phyloP scores from a whole-genome alignment of 2,329 filamentous ascomycete species.

The Phialophora tarda region DNA sequence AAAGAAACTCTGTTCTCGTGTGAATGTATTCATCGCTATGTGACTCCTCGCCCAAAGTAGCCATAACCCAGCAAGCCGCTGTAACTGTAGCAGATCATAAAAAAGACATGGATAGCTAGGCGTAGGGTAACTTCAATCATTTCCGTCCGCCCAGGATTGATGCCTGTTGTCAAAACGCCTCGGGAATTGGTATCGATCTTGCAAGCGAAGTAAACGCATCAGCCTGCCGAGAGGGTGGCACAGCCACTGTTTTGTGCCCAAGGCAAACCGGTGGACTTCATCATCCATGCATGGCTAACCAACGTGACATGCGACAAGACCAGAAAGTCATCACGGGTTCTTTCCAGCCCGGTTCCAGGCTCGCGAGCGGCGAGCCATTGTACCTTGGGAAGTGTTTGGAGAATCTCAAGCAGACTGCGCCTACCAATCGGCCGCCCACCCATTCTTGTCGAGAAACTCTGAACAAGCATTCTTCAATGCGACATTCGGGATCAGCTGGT shows the following conservation, averaged over 20 bases:
- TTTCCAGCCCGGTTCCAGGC: neutral
- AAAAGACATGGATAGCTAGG: neutral
- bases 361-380: neutral
- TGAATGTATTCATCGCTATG: neutral
- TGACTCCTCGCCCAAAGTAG: neutral
- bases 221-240: neutral
- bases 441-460: slow-evolving; percentile 83
- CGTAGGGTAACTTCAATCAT: neutral
- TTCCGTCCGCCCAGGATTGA: neutral
- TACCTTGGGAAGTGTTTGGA: neutral
- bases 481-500: slow-evolving; percentile 80
- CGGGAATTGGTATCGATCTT: neutral
- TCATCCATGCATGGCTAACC: neutral
- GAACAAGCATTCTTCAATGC: slow-evolving; percentile 80
- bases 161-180: neutral
- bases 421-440: slow-evolving; percentile 91
- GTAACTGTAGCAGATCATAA: neutral
- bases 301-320: neutral
- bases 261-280: neutral
- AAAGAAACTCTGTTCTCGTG: neutral
- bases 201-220: neutral
- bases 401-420: neutral
- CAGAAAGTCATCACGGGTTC: neutral
- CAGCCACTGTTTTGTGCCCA: neutral
- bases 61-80: neutral